Conservation (phyloP, 441 rosid genomes). For the Jatropha podagrica region DNA sequence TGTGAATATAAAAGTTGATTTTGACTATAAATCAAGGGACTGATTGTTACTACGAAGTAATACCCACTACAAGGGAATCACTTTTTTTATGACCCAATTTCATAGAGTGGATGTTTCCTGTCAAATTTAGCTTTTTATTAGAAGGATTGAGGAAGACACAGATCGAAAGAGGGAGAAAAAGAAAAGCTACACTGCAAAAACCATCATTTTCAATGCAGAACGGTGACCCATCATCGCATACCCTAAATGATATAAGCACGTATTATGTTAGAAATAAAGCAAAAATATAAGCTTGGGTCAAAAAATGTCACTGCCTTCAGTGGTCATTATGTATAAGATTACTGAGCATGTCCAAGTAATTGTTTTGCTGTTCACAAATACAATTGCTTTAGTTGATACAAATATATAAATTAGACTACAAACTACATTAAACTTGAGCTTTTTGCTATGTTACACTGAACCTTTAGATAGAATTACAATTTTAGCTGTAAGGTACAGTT, state of each 20-base stretch:
- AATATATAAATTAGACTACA: not conserved
- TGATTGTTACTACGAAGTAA: too few relatives aligned
- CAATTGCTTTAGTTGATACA: not conserved
- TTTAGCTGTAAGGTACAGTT: conserved; percentile 8
- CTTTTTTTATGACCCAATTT: not conserved
- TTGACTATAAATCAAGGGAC: conserved; percentile 12
- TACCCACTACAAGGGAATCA: too few relatives aligned
- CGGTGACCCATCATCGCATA: not conserved
- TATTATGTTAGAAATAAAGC: not conserved
- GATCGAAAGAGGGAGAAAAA: not conserved
- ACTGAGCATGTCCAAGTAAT: not conserved
- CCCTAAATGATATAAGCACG: not conserved
- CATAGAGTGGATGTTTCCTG: not conserved
- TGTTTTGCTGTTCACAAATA: not conserved
- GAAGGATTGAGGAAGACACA: not conserved
- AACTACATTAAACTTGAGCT: not conserved
- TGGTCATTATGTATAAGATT: not conserved
- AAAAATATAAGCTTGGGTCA: not conserved
- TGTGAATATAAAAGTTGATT: conserved; percentile 10
- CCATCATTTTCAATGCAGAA: conserved; percentile 1
- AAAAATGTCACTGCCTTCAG: not conserved
- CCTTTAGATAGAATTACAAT: conserved; percentile 5
- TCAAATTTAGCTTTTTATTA: conserved; percentile 3
- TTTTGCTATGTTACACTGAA: conserved; percentile 21
- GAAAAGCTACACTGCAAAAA: not conserved